Conservation (phyloP, 1,139 yeast genomes). For the Debaryomyces udenii region DNA sequence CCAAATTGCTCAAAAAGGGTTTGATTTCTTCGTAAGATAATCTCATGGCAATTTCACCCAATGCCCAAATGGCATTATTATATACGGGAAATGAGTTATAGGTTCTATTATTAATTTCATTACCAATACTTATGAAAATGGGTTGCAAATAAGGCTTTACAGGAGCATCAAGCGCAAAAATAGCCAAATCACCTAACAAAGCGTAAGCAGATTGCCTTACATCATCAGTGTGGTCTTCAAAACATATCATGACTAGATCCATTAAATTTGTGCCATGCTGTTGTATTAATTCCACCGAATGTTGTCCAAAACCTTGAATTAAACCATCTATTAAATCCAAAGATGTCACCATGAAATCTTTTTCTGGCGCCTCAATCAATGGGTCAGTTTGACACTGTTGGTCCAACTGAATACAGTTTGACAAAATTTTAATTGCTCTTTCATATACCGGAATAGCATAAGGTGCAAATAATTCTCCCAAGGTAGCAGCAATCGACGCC, state of each 20-base stretch:
- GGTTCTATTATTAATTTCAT: conserved; percentile 61
- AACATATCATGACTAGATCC: conserved; percentile 67
- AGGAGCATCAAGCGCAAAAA: conserved; percentile 55
- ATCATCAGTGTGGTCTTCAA: conserved; percentile 77
- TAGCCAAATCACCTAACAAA: conserved; percentile 83
- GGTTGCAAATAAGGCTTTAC: conserved; percentile 60
- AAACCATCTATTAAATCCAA: conserved; percentile 89
- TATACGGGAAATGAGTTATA: conserved; percentile 62
- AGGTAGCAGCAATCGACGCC: conserved; percentile 85
- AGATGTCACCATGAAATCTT: conserved; percentile 87
- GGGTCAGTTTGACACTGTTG: conserved; percentile 70
- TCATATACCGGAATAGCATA: conserved; percentile 89
- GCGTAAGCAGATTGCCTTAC: conserved; percentile 95
- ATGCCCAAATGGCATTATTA: conserved; percentile 92
- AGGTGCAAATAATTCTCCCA: conserved; percentile 84
- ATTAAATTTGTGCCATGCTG: conserved; percentile 50
- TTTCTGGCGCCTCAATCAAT: conserved; percentile 75
- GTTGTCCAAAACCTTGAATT: conserved; percentile 80
- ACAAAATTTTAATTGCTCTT: conserved; percentile 71
- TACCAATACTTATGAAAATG: conserved; percentile 64
- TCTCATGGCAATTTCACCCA: conserved; percentile 82
- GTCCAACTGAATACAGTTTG: conserved; percentile 68
- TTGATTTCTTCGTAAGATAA: conserved; percentile 51
- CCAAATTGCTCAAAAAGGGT: conserved; percentile 63
- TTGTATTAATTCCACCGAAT: conserved; percentile 60